A percentile compares a stretch with the other conserved stretches of the same genome.
Conservation (phyloP, 202 grass and related monocot species). For the Carex sylvatica region DNA sequence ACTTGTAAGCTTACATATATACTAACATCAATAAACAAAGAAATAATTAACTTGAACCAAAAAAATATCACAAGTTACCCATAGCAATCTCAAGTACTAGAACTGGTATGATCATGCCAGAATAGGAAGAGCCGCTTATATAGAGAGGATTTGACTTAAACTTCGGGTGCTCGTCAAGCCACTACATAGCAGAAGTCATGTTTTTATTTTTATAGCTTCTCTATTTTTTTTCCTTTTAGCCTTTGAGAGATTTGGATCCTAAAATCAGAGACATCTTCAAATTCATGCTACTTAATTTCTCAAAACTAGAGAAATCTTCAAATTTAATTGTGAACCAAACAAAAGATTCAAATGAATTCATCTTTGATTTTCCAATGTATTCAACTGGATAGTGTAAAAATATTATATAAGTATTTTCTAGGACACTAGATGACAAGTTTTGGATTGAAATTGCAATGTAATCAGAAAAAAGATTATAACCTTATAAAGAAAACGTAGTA, state of each 20-base stretch:
- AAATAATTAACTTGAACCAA: too few species aligned
- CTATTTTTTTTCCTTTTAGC: neutral
- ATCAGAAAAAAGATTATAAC: neutral
- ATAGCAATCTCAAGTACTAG: slow-evolving; percentile 28
- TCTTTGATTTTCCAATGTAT: neutral
- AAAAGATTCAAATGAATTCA: neutral
- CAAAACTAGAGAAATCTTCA: neutral
- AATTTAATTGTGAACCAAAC: neutral
- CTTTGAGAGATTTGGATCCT: neutral
- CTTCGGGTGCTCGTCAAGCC: slow-evolving; percentile 41
- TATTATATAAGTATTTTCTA: too few species aligned
- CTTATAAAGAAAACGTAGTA: slow-evolving; percentile 47
- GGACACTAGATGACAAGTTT: neutral
- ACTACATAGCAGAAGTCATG: neutral
- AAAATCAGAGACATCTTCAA: neutral
- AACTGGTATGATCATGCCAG: slow-evolving; percentile 46
- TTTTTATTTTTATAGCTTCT: neutral
- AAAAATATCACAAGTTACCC: neutral
- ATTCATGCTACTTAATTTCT: neutral
- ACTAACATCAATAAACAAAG: neutral
- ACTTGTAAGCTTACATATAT: neutral
- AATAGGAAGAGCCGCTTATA: slow-evolving; percentile 61
- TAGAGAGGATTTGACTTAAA: slow-evolving; percentile 60
- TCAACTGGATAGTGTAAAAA: too few species aligned
- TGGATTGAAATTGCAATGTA: neutral